Base-by-base conservation (phyloP, 169 alveolate genomes). In the Nephromyces sp. region DNA sequence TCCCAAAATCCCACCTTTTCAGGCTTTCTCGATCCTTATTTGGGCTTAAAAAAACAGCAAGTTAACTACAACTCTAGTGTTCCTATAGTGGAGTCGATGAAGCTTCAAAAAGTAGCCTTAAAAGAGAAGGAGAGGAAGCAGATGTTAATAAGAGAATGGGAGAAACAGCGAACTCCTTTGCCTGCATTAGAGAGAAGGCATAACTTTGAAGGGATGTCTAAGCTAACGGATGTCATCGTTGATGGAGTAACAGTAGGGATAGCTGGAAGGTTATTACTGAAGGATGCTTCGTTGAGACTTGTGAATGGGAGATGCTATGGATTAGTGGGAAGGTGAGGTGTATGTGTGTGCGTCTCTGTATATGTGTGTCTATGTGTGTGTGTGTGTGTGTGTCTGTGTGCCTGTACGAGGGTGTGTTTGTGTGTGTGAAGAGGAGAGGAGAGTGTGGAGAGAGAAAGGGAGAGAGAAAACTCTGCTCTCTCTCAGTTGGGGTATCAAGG, bases 181-280 rank as follows among this genome's bases (percentile, higher is more conserved):
- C 93, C 93, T 24, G 83, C 89, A 29, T 91, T 90, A 21, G 79
- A 71, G 61, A 72, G 90, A 51, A 81, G 79, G 2, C 92, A 88
- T 32, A 87, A 71, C 57, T 77, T 82, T 70, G 73, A 77, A 57
- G n/a, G 25, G n/a, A 43, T 15, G n/a, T 75, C 72, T 52, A 86
- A 86, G 78, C 62, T 86, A 79, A 75, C 74, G 66, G 94, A 87
- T 69, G 85, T 89, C 28, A 73, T 80, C 73, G 88, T 93, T 29
- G 91, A 88, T 32, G 79, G 88, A 28, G 84, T 95, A 68, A 85
- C 90, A 21, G 84, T 95, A 57, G 86, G 90, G 66, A 89, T 93
- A 73, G 98, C 97, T 29, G 98, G 98, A 32, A 89, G 95, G 72
- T 89, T 94, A 77, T 80, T 96, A 65, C 85, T 96, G 66, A 94